Evolutionary conservation across 1,139 yeast genomes (phyloP), one percentile per base, ranked within the genome.

Genomic region (Saccharomyces uvarum): DNA sequence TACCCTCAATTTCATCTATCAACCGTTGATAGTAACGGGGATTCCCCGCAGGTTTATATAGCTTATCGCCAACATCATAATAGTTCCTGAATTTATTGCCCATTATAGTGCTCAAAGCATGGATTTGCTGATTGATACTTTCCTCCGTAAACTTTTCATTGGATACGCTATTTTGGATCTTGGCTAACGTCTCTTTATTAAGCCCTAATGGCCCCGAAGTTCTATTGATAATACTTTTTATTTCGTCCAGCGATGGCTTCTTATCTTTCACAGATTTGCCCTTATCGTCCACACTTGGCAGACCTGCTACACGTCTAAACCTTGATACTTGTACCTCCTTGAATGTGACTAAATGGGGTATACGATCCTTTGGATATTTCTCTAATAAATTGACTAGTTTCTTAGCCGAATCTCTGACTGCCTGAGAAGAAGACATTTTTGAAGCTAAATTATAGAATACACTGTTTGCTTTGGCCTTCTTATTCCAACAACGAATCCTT

Each of bases 1-100:
- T 84, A n/a, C 95, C 93, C 56, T 78, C 76, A 51, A 90, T 77
- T 69, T 88, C 96, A 50, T 78, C 76, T 72, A 86, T 65, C 54
- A 90, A 76, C 64, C 95, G 78, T 47, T 76, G 78, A 66, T 90
- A 90, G 67, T 90, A 90, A 51, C 78, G 73, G 2, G 96, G 91
- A 68, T 89, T 88, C 1, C 97, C 96, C 66, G 84, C 83, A 31
- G 97, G 97, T 61, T 72, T 76, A 64, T 81, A 72, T 59, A 90
- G 71, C 68, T 86, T 85, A 53, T 83, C 86, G 57, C 83, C 84
- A 42, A 84, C 76, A 59, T 78, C 74, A 67, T 86, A 86, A 65
- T 82, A 81, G 58, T 80, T 78, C 65, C 76, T 77, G 73, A 84
- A 84, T 66, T 83, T 83, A 67, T 83, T 84, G 59, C 77, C 78